These are phyloP conservation scores for Hemerocallis citrina DNA, from an alignment of 106 monocot species.

Conservation along the genomic window DNA sequence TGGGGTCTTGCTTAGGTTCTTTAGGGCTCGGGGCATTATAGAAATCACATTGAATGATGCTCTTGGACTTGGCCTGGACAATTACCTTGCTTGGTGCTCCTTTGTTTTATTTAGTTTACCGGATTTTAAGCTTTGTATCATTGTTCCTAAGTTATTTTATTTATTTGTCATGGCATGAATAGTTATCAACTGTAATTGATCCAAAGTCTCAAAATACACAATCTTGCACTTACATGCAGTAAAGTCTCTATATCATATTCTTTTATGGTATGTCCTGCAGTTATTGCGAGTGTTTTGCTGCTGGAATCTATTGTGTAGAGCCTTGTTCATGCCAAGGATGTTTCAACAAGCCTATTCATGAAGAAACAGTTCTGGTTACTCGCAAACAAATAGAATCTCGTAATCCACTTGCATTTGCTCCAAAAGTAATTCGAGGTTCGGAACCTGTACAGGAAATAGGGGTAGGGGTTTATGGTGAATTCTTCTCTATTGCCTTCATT, in stretches of 20 bases:
- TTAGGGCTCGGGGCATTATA: background rate
- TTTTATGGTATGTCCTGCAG: no score
- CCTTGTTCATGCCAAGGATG: constrained; percentile 67
- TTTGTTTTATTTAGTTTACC: no score
- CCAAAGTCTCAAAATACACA: no score
- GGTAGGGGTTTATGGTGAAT: constrained; percentile 11
- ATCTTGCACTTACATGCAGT: no score
- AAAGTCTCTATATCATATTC: no score
- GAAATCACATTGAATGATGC: no score
- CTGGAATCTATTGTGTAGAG: constrained; percentile 63
- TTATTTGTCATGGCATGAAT: no score
- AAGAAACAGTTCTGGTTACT: constrained; percentile 44
- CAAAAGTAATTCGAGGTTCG: constrained; percentile 41
- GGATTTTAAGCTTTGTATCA: no score
- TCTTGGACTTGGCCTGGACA: no score
- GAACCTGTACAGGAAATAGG: constrained; percentile 18
- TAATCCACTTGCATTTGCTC: constrained; percentile 64
- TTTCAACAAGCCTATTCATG: constrained; percentile 55
- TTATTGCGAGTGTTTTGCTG: constrained; percentile 82
- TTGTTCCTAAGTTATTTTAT: no score
- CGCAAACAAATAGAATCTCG: constrained; percentile 56
- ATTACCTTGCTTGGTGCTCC: no score
- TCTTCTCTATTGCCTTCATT: background rate
- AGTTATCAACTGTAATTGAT: no score
- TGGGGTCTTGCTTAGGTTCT: background rate